Base-by-base conservation (phyloP, 192 early-diverging fungal genomes). In the Linnemannia zychae region DNA sequence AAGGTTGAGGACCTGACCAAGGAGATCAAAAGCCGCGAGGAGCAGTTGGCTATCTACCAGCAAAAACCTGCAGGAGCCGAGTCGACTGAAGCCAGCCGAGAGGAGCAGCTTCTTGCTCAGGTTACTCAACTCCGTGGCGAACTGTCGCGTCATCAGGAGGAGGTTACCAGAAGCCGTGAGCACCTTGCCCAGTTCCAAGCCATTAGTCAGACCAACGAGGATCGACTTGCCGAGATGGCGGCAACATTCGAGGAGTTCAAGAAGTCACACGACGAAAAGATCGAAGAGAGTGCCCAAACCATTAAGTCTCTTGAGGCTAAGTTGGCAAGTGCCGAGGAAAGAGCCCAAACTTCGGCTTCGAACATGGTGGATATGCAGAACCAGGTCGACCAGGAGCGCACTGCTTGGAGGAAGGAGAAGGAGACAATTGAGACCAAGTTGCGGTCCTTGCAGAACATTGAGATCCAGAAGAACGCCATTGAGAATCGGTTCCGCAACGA, bases 231-330 rank as follows among this genome's bases (percentile, higher is more conserved):
- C 7, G 92, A 94, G 82, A 86, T 95, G 60, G 91, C 91, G 47
- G 79, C 88, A 3, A 91, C 94, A 0, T 96, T 94, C 82, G 96
- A 96, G 76, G 81, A 88, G 57, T 95, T 92, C 82, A 92, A 92
- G 78, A 85, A 80, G 28, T 89, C 90, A 67, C 91, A 89, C 53
- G 91, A 91, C 31, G 50, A 73, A 15, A 71, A 82, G 37, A 48
- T 80, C 28, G 78, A 69, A 13, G 82, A 88, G 67, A 88, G 82
- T 44, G 24, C 57, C 22, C 53, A 86, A 18, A 76, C 76, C 7
- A 77, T 86, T 49, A 75, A 71, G 15, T 72, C 77, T 37, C 84
- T 90, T 3, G 91, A 89, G 70, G 20, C 48, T 20, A 74, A 69
- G 40, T 68, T 89, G 37, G 74, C 75, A 13, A 74, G 67, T 7